A percentile compares a stretch with the other conserved stretches of the same genome.
These are phyloP conservation scores for Boletellus sp. DNA, from an alignment of 1,284 basidiomycete species.

Conservation along the genomic window DNA sequence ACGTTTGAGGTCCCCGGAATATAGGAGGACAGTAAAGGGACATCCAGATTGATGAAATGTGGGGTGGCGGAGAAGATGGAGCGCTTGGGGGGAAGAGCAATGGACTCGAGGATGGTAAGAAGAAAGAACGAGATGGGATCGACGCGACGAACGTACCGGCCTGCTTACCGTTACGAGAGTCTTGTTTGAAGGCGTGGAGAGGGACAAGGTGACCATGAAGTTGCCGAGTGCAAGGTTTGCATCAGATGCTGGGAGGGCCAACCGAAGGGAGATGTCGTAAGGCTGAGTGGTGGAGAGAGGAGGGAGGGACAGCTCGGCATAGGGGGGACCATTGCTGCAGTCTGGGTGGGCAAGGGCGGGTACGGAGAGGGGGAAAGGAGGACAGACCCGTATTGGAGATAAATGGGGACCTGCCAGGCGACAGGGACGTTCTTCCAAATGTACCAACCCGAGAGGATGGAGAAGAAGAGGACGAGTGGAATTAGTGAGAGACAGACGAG, in stretches of 20 bases:
- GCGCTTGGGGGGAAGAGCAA: slow-evolving; percentile 44
- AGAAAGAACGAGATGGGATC: neutral
- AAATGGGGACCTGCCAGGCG: slow-evolving; percentile 61
- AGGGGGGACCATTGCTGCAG: slow-evolving; percentile 61
- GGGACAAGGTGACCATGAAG: slow-evolving; percentile 68
- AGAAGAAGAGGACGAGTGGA: slow-evolving; percentile 57
- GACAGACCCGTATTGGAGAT: slow-evolving; percentile 73
- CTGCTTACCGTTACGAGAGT: slow-evolving; percentile 56
- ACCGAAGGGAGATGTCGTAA: slow-evolving; percentile 66
- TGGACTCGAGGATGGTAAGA: slow-evolving; percentile 44
- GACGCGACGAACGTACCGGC: slow-evolving; percentile 49
- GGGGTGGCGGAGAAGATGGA: slow-evolving; percentile 36
- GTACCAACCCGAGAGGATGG: slow-evolving; percentile 60
- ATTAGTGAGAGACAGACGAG: slow-evolving; percentile 57
- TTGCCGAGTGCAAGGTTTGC: slow-evolving; percentile 72
- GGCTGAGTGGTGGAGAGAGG: slow-evolving; percentile 54
- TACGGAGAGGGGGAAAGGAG: neutral
- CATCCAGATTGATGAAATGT: slow-evolving; percentile 42
- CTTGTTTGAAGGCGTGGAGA: slow-evolving; percentile 55
- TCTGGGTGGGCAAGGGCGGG: slow-evolving; percentile 5
- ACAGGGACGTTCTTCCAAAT: slow-evolving; percentile 70
- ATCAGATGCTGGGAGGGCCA: slow-evolving; percentile 64
- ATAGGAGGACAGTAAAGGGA: slow-evolving; percentile 56
- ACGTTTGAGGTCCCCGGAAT: slow-evolving; percentile 45
- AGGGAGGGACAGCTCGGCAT: slow-evolving; percentile 52